Evolutionary conservation across 306 rosid genomes (phyloP), one percentile per base, ranked within the genome.

Genomic region (Dryas alaskensis): DNA sequence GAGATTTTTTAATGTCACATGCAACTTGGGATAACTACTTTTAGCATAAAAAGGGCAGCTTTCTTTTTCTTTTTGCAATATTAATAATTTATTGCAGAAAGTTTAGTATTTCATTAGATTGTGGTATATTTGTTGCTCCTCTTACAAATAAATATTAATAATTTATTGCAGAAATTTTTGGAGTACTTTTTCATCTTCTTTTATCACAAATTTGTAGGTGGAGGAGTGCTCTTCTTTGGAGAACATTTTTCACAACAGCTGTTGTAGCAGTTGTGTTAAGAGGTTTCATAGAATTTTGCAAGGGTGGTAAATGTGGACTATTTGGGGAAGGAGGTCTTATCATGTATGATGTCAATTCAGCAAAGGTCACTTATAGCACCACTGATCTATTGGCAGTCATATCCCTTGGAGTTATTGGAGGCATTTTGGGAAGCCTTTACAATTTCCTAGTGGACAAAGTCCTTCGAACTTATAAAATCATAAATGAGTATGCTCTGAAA

Each of bases 161-260:
- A 22, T 0, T 22, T 22, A 22, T 22, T 22, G 22, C 22, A 22
- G 22, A 22, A 22, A 22, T 22, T 22, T 17, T 47, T 45, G 16
- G 16, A n/a, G 25, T 47, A 59, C 46, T 14, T 46, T 51, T 51
- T 31, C 59, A 22, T 53, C 37, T 67, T 79, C 55, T 42, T 69
- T 48, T 53, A 16, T 11, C 43, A 59, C 13, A 60, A 39, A 48
- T 19, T 60, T 68, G 16, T 74, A 88, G 96, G 98, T 92, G 97
- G 97, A 89, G 94, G 74, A 91, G 88, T 81, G 87, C 97, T 79
- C 97, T 91, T 84, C 80, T 91, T n/a, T 91, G 97, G 97, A 81
- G 97, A 65, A 68, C 94, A 10, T 89, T 91, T 76, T 91, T 91
- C 67, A 89, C 97, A 6, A 87, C 94, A 6, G 97, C 94, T 45